A percentile compares a stretch with the other conserved stretches of the same genome.
Evolutionary conservation across 768 basidiomycete species (phyloP).

Genomic region (Lactifluus hygrophoroides): DNA sequence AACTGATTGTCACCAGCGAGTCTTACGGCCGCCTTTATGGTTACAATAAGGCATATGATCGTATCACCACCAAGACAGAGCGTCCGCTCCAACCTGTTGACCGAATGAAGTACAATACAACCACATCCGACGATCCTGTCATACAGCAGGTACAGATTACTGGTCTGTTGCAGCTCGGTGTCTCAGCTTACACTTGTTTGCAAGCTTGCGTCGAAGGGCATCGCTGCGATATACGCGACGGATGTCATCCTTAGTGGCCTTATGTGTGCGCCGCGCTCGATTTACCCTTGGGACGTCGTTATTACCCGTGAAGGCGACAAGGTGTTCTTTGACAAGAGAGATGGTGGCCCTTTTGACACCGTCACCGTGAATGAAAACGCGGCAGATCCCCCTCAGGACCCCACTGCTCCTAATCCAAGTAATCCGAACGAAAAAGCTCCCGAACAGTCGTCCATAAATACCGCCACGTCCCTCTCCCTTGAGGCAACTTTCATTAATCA

Average conservation of each 20-base stretch:
- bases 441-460: slow-evolving; percentile 85
- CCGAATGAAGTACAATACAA: slow-evolving; percentile 94
- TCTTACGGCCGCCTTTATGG: slow-evolving; percentile 84
- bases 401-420: slow-evolving; percentile 67
- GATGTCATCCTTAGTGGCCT: slow-evolving; percentile 92
- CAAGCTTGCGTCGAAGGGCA: slow-evolving; percentile 71
- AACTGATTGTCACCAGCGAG: slow-evolving; percentile 40
- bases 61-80: slow-evolving; percentile 89
- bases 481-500: slow-evolving; percentile 99
- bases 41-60: slow-evolving; percentile 94
- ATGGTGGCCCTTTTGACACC: slow-evolving; percentile 94
- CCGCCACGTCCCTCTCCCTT: slow-evolving; percentile 85
- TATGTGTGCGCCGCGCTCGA: slow-evolving; percentile 93
- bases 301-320: slow-evolving; percentile 89
- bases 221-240: slow-evolving; percentile 86
- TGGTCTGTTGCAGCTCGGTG: slow-evolving; percentile 5
- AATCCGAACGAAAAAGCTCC: slow-evolving; percentile 63
- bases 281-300: slow-evolving; percentile 98
- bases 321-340: slow-evolving; percentile 94
- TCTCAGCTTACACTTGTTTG: slow-evolving; percentile 1
- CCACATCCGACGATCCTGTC: slow-evolving; percentile 95
- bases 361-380: slow-evolving; percentile 99
- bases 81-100: slow-evolving; percentile 86
- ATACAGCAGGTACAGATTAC: slow-evolving; percentile 66
- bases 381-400: slow-evolving; percentile 84